Evolutionary conservation across 1,284 basidiomycete species (phyloP), one percentile per base, ranked within the genome.

Genomic region (Golubevia pallescens): DNA sequence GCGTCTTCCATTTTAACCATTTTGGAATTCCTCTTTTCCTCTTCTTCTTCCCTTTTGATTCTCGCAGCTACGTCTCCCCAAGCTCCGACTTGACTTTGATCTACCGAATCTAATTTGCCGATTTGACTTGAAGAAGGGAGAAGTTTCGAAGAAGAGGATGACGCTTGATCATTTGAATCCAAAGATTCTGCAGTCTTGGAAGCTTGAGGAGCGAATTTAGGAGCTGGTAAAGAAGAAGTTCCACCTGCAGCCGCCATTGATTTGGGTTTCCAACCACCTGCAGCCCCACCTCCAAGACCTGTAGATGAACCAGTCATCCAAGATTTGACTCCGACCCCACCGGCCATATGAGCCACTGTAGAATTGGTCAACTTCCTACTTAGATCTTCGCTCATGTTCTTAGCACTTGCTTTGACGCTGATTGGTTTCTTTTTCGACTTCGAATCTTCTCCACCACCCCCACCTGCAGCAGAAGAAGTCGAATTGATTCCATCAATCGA

Each of bases 381-480:
- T 57, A 83, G 76, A 34, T 83, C 81, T 57, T 84, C 81, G 10
- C 75, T 75, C 68, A 84, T 74, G 63, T 83, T 84, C 53, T 76
- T 70, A 1, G 77, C 78, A 2, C 74, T 70, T 5, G 72, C 68
- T 19, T 75, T 68, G 14, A 67, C 67, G 1, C 75, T 74, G n/a
- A 77, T 70, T 48, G 66, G 66, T 34, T 65, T 71, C 67, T 78
- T 76, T 28, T 68, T 70, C 19, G 61, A 63, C 23, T 69, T 68
- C 5, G 58, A n/a, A 10, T 65, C 64, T 23, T 38, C 55, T 20
- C 57, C 59, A 3, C 67, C 64, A 13, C 69, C 70, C 28, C 28
- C 28, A 28, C 28, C 28, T 28, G 28, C 28, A 19, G 66, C 71
- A 2, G 62, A 60, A 28, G 28, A 28, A 28, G 28, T 28, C 28